Conservation (phyloP, 306 rosid species). For the Gynostemma pentaphyllum region DNA sequence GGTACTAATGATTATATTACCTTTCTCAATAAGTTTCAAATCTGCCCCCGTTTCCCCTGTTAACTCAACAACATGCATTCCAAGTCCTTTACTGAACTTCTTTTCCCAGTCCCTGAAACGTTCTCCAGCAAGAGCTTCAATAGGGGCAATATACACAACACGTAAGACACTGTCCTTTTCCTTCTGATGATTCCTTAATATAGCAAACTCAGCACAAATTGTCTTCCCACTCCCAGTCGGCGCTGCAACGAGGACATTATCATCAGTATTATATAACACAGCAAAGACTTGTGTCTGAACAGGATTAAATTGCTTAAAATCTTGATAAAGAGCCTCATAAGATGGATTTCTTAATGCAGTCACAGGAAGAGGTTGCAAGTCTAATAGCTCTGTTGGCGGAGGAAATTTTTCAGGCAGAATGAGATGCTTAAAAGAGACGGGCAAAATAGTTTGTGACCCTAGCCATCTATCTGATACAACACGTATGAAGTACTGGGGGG, state of each 20-base stretch:
- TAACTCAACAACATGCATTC: constrained; percentile 58
- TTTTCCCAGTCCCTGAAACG: constrained; percentile 72
- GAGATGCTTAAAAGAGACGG: constrained; percentile 87
- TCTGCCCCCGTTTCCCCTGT: constrained; percentile 81
- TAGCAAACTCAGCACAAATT: constrained; percentile 82
- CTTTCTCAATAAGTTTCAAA: constrained; percentile 75
- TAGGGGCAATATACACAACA: constrained; percentile 75
- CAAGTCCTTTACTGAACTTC: constrained; percentile 63
- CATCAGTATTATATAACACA: constrained; percentile 72
- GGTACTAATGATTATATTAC: constrained; percentile 79
- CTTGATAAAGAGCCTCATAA: constrained; percentile 73
- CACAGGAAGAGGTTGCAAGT: constrained; percentile 86
- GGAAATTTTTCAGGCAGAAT: constrained; percentile 86
- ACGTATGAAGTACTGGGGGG: constrained; percentile 76
- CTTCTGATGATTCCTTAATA: constrained; percentile 72
- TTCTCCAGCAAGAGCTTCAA: constrained; percentile 84
- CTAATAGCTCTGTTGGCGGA: constrained; percentile 84
- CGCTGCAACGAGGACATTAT: constrained; percentile 84
- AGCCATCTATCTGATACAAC: constrained; percentile 98
- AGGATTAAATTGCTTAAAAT: constrained; percentile 86
- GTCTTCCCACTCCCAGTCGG: constrained; percentile 99
- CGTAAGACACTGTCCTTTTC: constrained; percentile 55
- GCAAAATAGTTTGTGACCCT: constrained; percentile 79
- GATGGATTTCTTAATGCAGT: constrained; percentile 67
- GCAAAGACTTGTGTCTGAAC: constrained; percentile 95